These are phyloP conservation scores for Neurospora tetrasperma DNA, from an alignment of 495 filamentous ascomycete species.

Conservation along the genomic window DNA sequence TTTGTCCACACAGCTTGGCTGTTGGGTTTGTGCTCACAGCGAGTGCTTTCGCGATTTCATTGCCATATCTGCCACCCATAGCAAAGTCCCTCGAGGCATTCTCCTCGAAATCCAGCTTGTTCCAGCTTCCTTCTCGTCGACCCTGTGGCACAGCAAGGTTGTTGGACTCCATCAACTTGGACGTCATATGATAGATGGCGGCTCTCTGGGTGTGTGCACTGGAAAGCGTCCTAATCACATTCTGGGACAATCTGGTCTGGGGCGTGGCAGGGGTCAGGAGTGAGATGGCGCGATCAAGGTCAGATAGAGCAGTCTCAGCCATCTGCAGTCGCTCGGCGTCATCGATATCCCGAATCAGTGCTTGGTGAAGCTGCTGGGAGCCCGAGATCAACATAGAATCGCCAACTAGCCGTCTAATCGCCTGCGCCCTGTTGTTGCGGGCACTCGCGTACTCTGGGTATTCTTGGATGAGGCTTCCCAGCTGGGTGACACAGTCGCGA, in stretches of 20 bases:
- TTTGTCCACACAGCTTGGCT: slow-evolving; percentile 78
- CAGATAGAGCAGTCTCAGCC: slow-evolving; percentile 39
- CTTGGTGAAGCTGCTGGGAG: slow-evolving; percentile 10
- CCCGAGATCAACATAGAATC: slow-evolving; percentile 33
- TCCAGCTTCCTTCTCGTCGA: slow-evolving; percentile 33
- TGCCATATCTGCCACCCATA: slow-evolving; percentile 65
- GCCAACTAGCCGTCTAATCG: slow-evolving; percentile 49
- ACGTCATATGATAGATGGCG: slow-evolving; percentile 55
- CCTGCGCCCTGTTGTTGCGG: slow-evolving; percentile 69
- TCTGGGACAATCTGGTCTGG: slow-evolving; percentile 43
- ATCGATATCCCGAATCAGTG: slow-evolving; percentile 21
- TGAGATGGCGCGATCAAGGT: slow-evolving; percentile 57
- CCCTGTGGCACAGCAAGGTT: slow-evolving; percentile 17
- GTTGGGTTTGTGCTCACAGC: slow-evolving; percentile 77
- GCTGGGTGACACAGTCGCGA: slow-evolving; percentile 26
- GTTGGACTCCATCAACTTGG: slow-evolving; percentile 33
- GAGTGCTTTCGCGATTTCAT: slow-evolving; percentile 63
- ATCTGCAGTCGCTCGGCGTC: slow-evolving; percentile 21
- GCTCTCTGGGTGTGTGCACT: slow-evolving; percentile 70
- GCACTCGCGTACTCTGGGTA: slow-evolving; percentile 63
- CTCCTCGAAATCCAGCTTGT: slow-evolving; percentile 52
- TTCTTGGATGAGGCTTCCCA: slow-evolving; percentile 45
- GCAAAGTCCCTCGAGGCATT: slow-evolving; percentile 66
- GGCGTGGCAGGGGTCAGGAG: slow-evolving; percentile 48
- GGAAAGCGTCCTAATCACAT: slow-evolving; percentile 52